Evolutionary conservation across 2,329 filamentous ascomycete species (phyloP).

Genomic region (Phialophora expanda): DNA sequence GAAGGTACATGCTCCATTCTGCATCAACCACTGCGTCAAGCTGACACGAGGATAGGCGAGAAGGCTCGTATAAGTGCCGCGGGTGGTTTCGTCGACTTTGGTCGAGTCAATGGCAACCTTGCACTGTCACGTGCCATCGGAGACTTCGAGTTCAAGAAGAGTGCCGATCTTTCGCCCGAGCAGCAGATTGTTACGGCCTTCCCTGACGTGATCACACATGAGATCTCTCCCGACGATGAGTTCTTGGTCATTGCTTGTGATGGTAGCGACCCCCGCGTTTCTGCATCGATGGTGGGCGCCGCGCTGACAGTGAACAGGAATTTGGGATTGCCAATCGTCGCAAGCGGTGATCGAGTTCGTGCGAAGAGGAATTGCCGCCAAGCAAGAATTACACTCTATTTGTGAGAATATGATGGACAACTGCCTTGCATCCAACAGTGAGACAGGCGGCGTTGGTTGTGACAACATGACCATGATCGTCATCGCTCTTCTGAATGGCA

Average conservation of each 20-base stretch:
- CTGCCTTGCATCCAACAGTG: slow-evolving; percentile 95
- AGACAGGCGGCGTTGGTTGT: slow-evolving; percentile 95
- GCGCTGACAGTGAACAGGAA: slow-evolving; percentile 64
- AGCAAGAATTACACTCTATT: slow-evolving; percentile 91
- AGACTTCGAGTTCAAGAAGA: slow-evolving; percentile 99
- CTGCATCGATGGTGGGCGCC: neutral
- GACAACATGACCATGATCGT: slow-evolving; percentile 99
- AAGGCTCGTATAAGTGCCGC: slow-evolving; percentile 95
- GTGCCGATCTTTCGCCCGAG: slow-evolving; percentile 93
- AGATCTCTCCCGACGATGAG: slow-evolving; percentile 90
- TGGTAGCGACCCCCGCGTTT: slow-evolving; percentile 61
- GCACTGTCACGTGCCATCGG: slow-evolving; percentile 96
- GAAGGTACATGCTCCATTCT: slow-evolving; percentile 68
- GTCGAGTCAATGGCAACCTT: slow-evolving; percentile 96
- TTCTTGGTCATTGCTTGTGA: slow-evolving; percentile 93
- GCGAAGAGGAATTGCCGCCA: slow-evolving; percentile 90
- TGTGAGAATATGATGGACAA: slow-evolving; percentile 99
- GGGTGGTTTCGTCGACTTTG: slow-evolving; percentile 97
- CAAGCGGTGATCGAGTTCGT: slow-evolving; percentile 98
- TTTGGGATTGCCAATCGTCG: slow-evolving; percentile 99
- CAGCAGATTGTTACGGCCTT: slow-evolving; percentile 98
- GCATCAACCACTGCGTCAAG: neutral
- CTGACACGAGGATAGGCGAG: slow-evolving; percentile 67
- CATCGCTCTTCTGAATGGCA: slow-evolving; percentile 85
- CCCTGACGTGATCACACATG: slow-evolving; percentile 90